Evolutionary conservation across 73 alveolate species (phyloP).

Genomic region (Stentor coeruleus): DNA sequence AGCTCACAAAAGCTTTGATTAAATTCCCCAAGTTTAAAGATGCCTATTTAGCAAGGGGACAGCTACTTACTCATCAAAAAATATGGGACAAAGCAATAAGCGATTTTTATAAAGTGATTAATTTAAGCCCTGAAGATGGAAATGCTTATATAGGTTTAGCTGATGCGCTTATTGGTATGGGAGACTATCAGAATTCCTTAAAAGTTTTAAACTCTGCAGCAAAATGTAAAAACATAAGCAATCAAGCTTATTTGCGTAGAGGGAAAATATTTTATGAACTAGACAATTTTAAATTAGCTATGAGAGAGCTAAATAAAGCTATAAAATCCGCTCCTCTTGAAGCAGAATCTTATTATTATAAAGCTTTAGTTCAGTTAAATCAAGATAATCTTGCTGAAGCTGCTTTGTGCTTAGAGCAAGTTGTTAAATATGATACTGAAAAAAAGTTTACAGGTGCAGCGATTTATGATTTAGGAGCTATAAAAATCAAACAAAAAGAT

Average conservation of each 20-base stretch:
- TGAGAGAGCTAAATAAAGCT: slow-evolving; percentile 33
- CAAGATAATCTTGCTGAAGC: slow-evolving; percentile 46
- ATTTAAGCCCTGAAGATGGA: slow-evolving; percentile 44
- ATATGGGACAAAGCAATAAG: slow-evolving; percentile 65
- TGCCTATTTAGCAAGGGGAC: slow-evolving; percentile 68
- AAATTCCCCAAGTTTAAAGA: slow-evolving; percentile 57
- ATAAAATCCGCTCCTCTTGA: slow-evolving; percentile 33
- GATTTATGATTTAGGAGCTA: slow-evolving; percentile 43
- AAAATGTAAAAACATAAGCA: background rate
- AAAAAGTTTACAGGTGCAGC: slow-evolving; percentile 45
- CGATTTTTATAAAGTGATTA: slow-evolving; percentile 46
- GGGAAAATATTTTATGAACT: slow-evolving; percentile 39
- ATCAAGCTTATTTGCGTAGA: slow-evolving; percentile 39
- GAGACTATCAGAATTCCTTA: slow-evolving; percentile 38
- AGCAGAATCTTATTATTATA: slow-evolving; percentile 54
- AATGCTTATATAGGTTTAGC: slow-evolving; percentile 56
- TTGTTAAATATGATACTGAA: slow-evolving; percentile 38
- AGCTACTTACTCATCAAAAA: slow-evolving; percentile 39
- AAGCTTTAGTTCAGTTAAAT: slow-evolving; percentile 29
- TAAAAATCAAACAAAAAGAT: slow-evolving; percentile 44
- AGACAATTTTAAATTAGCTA: slow-evolving; percentile 32
- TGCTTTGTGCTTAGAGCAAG: slow-evolving; percentile 44
- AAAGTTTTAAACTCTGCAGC: slow-evolving; percentile 31
- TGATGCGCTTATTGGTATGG: slow-evolving; percentile 59
- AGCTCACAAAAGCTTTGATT: slow-evolving; percentile 46